A percentile compares a stretch with the other conserved stretches of the same genome.
These are phyloP conservation scores for Litchi chinensis DNA, from an alignment of 345 rosid genomes.

Conservation along the genomic window DNA sequence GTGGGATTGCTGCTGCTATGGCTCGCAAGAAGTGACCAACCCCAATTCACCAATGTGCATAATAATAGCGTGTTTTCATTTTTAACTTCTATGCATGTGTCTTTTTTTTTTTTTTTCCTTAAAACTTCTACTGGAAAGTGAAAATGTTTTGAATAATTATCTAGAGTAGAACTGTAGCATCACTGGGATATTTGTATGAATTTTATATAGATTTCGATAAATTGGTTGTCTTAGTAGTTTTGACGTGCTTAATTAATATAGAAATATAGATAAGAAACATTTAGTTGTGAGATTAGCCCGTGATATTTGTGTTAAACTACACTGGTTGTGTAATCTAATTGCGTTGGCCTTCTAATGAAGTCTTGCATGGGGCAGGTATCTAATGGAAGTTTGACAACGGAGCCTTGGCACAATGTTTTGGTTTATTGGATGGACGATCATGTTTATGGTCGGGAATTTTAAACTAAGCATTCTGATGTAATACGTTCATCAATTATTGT, in stretches of 20 bases:
- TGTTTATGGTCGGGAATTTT: too few relatives aligned
- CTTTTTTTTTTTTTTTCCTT: too few relatives aligned
- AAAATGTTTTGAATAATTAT: neutral
- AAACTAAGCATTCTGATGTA: too few relatives aligned
- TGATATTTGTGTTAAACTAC: too few relatives aligned
- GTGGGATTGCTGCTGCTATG: constrained; percentile 80
- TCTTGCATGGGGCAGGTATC: too few relatives aligned
- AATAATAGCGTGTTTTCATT: neutral
- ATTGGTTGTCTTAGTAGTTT: neutral
- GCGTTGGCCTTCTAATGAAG: too few relatives aligned
- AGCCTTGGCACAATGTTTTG: too few relatives aligned
- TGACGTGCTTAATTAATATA: neutral
- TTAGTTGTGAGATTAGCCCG: too few relatives aligned
- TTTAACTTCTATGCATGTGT: neutral
- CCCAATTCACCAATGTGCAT: constrained; percentile 5
- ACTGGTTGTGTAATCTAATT: too few relatives aligned
- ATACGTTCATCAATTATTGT: too few relatives aligned
- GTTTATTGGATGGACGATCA: too few relatives aligned
- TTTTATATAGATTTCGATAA: neutral
- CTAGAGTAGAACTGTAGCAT: neutral
- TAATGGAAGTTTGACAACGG: too few relatives aligned
- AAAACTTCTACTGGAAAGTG: neutral
- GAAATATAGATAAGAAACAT: neutral
- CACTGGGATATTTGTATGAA: neutral
- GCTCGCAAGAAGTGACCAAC: constrained; percentile 64